Percentiles rank a stretch among this genome's conserved stretches.
Conservation (phyloP, 371 early-diverging fungal species). For the Dinochytrium kinnereticum region DNA sequence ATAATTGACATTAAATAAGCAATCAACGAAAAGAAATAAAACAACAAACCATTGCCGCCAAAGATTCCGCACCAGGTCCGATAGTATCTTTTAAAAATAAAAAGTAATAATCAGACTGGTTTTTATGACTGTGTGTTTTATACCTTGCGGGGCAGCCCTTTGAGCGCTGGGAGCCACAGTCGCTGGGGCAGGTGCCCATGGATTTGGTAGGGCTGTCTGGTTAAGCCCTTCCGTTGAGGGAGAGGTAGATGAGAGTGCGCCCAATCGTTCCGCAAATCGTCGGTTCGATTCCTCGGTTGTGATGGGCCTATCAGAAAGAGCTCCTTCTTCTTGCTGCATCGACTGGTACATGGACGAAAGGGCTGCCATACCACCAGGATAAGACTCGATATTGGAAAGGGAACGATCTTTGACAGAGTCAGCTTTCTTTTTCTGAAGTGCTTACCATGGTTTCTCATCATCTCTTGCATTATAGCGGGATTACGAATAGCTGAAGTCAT, state of each 20-base stretch:
- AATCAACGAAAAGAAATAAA: neutral
- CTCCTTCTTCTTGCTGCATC: conserved; percentile 30
- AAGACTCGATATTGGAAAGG: conserved; percentile 50
- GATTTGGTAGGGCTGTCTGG: conserved; percentile 46
- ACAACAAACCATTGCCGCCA: neutral
- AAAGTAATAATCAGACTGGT: neutral
- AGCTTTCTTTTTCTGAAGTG: neutral
- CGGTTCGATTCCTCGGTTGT: conserved; percentile 52
- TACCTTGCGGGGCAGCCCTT: too few species aligned
- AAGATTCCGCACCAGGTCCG: neutral
- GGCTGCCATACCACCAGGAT: conserved; percentile 54
- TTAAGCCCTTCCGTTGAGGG: conserved; percentile 33
- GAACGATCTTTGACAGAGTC: conserved; percentile 35
- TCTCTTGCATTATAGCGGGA: conserved; percentile 49
- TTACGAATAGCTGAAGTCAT: conserved; percentile 33
- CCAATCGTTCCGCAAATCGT: conserved; percentile 47
- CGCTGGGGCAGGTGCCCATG: conserved; percentile 42
- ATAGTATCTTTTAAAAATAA: neutral
- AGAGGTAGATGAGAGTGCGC: conserved; percentile 40
- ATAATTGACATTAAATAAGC: neutral
- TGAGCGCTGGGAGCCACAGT: neutral
- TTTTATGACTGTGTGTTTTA: too few species aligned
- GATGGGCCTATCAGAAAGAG: conserved; percentile 19
- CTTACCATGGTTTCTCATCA: conserved; percentile 52
- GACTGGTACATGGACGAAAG: conserved; percentile 45